These are phyloP conservation scores for Cladosporium sp. DNA, from an alignment of 2,329 filamentous ascomycete species.

Conservation along the genomic window DNA sequence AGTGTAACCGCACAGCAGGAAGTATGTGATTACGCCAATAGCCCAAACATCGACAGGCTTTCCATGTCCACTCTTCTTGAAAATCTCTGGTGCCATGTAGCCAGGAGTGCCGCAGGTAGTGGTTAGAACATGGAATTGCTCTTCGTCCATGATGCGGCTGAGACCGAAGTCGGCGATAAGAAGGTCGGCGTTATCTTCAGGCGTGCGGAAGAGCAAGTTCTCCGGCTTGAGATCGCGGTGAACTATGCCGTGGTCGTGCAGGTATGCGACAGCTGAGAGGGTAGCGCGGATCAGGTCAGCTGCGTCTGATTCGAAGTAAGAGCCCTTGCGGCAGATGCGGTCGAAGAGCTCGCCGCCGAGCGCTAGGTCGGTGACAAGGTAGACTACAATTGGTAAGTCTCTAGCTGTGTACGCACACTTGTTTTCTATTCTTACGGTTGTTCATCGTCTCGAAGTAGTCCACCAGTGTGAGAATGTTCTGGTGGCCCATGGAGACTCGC, in stretches of 20 bases:
- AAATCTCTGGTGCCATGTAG: slow-evolving; percentile 99
- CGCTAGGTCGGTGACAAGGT: slow-evolving; percentile 94
- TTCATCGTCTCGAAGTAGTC: slow-evolving; percentile 99
- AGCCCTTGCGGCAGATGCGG: slow-evolving; percentile 96
- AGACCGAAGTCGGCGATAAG: slow-evolving; percentile 97
- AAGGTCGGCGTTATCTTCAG: slow-evolving; percentile 95
- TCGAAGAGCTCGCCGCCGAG: slow-evolving; percentile 97
- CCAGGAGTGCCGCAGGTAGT: slow-evolving; percentile 97
- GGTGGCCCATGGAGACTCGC: slow-evolving; percentile 97
- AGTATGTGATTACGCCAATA: slow-evolving; percentile 97
- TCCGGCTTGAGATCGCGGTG: slow-evolving; percentile 97
- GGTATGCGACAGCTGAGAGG: slow-evolving; percentile 94
- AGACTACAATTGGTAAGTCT: slow-evolving; percentile 55
- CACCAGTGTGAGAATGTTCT: slow-evolving; percentile 95
- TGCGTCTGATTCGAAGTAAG: slow-evolving; percentile 96
- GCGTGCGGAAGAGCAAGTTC: slow-evolving; percentile 93
- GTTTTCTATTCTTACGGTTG: slow-evolving; percentile 64
- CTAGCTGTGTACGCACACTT: not conserved
- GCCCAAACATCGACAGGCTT: slow-evolving; percentile 99
- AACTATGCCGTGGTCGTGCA: slow-evolving; percentile 98
- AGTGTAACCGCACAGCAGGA: slow-evolving; percentile 95
- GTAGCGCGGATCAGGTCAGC: slow-evolving; percentile 93
- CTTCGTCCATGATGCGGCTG: slow-evolving; percentile 97
- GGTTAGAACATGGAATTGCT: slow-evolving; percentile 95
- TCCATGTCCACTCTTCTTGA: slow-evolving; percentile 96